phyloP scores from a whole-genome alignment of 2,329 filamentous ascomycete species.

The Fusarium floridanum region DNA sequence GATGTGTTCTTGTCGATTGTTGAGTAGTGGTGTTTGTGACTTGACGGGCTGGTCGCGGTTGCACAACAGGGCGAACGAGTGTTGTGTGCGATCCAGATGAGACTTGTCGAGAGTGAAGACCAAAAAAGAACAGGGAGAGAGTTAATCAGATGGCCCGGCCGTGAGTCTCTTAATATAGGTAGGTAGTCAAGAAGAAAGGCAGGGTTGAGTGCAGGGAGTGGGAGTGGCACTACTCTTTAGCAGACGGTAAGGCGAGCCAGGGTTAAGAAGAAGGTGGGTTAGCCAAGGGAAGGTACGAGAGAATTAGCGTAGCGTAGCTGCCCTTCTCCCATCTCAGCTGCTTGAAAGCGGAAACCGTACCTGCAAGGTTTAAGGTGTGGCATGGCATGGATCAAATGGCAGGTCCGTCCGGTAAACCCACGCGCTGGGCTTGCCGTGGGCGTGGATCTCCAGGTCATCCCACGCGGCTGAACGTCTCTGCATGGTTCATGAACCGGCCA shows the following conservation, averaged over 20 bases:
- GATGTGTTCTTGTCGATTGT: background rate
- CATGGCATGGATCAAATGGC: background rate
- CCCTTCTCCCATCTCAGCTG: background rate
- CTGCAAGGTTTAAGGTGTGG: constrained; percentile 5
- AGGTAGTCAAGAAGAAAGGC: background rate
- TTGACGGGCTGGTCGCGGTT: constrained; percentile 8
- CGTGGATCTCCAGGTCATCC: constrained; percentile 1
- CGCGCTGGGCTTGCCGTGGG: background rate
- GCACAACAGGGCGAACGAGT: background rate
- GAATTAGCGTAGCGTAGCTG: background rate
- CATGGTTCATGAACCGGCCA: background rate
- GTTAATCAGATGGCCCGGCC: background rate
- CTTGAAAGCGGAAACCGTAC: background rate
- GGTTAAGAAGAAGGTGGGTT: background rate
- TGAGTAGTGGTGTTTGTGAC: background rate
- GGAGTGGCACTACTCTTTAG: constrained; percentile 3
- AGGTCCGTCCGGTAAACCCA: background rate
- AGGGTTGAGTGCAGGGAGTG: background rate
- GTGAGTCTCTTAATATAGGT: constrained; percentile 6
- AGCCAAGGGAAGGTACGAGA: background rate
- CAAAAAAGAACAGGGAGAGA: background rate
- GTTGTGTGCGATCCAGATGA: background rate
- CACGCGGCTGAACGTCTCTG: background rate
- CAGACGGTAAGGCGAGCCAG: background rate
- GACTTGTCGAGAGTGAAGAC: constrained; percentile 1